Evolutionary conservation across 257 asterid species (phyloP).

Genomic region (Fraxinus excelsior): DNA sequence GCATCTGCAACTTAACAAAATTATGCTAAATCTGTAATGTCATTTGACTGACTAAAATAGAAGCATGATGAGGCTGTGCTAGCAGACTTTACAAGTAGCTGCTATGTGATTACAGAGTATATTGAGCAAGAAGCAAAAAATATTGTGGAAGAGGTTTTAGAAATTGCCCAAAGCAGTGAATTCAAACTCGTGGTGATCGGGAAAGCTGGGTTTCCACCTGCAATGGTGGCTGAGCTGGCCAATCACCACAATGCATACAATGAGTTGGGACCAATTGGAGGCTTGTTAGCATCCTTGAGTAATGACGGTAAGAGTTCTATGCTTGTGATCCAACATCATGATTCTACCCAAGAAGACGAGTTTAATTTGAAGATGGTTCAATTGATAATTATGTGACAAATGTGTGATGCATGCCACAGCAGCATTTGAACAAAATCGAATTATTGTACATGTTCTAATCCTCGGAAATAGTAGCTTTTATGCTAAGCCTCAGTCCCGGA

Average conservation of each 20-base stretch:
- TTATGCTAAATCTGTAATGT: neutral
- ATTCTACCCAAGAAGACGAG: neutral
- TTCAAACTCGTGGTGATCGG: slow-evolving; percentile 11
- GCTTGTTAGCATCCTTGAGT: slow-evolving; percentile 13
- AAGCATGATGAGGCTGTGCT: neutral
- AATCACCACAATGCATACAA: slow-evolving; percentile 13
- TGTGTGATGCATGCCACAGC: neutral
- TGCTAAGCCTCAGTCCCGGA: neutral
- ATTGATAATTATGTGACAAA: neutral
- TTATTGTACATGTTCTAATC: neutral
- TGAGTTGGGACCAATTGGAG: slow-evolving; percentile 17
- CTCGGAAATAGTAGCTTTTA: neutral
- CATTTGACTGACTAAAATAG: neutral
- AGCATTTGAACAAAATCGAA: neutral
- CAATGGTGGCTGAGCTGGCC: neutral
- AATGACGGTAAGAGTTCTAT: slow-evolving; percentile 1
- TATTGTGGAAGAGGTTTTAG: slow-evolving; percentile 4
- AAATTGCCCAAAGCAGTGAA: slow-evolving; percentile 9
- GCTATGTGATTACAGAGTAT: neutral
- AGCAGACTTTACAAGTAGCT: slow-evolving; percentile 1
- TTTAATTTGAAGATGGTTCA: neutral
- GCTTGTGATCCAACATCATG: slow-evolving; percentile 13
- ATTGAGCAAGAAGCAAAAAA: slow-evolving; percentile 3
- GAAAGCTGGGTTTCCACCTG: slow-evolving; percentile 1
- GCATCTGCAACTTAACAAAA: neutral